Evolutionary conservation across 139 green algal genomes (phyloP), one percentile per base, ranked within the genome.

Genomic region (Coelastrella sp.): DNA sequence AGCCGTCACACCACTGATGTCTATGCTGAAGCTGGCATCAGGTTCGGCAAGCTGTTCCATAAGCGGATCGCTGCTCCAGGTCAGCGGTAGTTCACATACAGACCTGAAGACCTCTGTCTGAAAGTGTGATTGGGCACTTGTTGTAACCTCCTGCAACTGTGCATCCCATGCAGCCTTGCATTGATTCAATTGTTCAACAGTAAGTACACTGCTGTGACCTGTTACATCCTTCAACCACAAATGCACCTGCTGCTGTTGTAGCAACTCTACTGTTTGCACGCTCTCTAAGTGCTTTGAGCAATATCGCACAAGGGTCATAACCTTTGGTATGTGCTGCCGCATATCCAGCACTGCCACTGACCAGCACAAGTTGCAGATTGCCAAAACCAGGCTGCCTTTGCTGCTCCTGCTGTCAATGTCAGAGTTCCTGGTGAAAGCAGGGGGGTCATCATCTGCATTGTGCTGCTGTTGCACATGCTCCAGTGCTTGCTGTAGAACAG

Each of bases 171-270:
- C 38, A 21, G 11, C 30, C 5, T 0, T 38, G 27, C 78, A 85
- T 27, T 64, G 62, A 60, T 79, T 43, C 79, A 67, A 30, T 30
- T 79, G 64, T 27, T 79, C 1, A 38, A 25, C 6, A 15, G 63
- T 67, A 37, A 85, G 41, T 11, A 34, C 57, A 25, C 64, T 35
- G 17, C 30, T 30, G 19, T 68, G 23, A 7, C 78, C 43, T 19
- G 23, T 21, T 23, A 7, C 13, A 25, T 85, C 79, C 64, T 78
- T 41, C 63, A 85, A 64, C 79, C 64, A 85, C 4, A 75, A 3
- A 21, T 85, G 64, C 32, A 68, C 79, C 34, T 85, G 79, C 19
- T 41, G 43, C 27, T 69, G 40, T 64, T 85, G 79, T 34, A 5
- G 27, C 30, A 41, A 8, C 2, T 66, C 30, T 38, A 34, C 41